Evolutionary conservation across 371 early-diverging fungal genomes (phyloP), one percentile per base, ranked within the genome.

Genomic region (Mitosporidium daphniae): DNA sequence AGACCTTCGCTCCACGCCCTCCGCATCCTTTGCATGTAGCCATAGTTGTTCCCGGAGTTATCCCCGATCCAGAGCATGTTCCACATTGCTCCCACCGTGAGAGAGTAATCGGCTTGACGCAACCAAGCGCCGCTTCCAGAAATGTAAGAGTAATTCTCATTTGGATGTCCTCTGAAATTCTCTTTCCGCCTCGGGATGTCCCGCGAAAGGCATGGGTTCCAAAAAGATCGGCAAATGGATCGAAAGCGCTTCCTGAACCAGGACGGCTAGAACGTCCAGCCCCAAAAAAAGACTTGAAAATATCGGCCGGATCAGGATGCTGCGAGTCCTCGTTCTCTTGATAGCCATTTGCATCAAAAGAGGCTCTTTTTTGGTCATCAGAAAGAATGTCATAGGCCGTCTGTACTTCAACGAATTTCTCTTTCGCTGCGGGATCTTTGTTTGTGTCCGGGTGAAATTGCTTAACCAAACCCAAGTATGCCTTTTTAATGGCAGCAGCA

Each of bases 361-460:
- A 53, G 4, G 63, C 55, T 23, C 71, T 56, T 47, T 80, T 84
- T 35, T 56, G 45, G 17, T 68, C 70, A 33, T 84, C 82, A 0
- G 70, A 68, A 8, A 82, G 40, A 29, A 73, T 66, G 35, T 78
- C 78, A 34, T 84, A 84, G 0, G 86, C 82, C 32, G 71, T 65
- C 42, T 84, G 78, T 33, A 84, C 66, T 44, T 84, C 62, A 4
- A 75, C 52, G 45, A 84, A 84, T 51, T 71, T 70, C 41, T 78
- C 82, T 31, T 75, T 68, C 6, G 78, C 71, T 3, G 48, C 53
- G 18, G 59, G 47, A 16, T 66, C 71, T 44, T 53, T 77, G 57
- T 74, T 75, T 11, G 75, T 73, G 36, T 80, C 86, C 2, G 86
- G 86, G 38, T 84, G 86, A 42, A 64, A 77, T 41, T 78, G 59